Percentiles rank a stretch among this genome's conserved stretches.
Evolutionary conservation across 2,329 filamentous ascomycete species (phyloP).

Genomic region (Cyphellophora europaea): DNA sequence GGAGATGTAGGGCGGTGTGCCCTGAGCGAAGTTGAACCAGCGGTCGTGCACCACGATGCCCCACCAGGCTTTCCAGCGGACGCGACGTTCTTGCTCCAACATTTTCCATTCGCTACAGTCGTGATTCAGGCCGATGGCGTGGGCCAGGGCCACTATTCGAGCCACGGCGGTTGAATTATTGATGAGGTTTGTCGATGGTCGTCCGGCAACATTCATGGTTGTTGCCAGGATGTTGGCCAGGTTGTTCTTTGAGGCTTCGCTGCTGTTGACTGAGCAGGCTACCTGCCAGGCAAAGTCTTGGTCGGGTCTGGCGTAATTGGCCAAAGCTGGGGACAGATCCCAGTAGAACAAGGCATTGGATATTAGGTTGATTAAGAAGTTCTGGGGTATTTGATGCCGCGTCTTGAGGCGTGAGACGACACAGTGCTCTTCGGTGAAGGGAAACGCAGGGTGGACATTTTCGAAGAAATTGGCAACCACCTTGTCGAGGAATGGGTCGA

Average conservation of each 20-base stretch:
- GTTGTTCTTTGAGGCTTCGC: constrained; percentile 48
- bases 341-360: constrained; percentile 51
- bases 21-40: constrained; percentile 48
- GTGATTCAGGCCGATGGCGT: constrained; percentile 47
- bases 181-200: constrained; percentile 30
- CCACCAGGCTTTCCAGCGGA: constrained; percentile 48
- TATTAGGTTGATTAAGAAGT: constrained; percentile 48
- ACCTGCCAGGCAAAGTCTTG: constrained; percentile 54
- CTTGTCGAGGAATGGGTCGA: constrained; percentile 45
- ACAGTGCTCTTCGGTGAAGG: constrained; percentile 47
- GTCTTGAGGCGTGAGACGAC: constrained; percentile 44
- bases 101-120: constrained; percentile 46
- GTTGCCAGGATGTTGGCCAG: constrained; percentile 50
- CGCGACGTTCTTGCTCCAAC: constrained; percentile 39
- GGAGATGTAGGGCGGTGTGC: constrained; percentile 44
- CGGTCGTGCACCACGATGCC: constrained; percentile 48
- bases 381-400: constrained; percentile 41
- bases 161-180: constrained; percentile 44
- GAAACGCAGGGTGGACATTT: constrained; percentile 51
- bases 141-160: constrained; percentile 43
- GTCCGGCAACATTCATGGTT: constrained; percentile 49
- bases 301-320: constrained; percentile 44
- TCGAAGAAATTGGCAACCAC: constrained; percentile 46
- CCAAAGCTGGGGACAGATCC: constrained; percentile 38
- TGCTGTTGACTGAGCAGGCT: constrained; percentile 48